Percentiles rank a stretch among this genome's conserved stretches.
phyloP scores from a whole-genome alignment of 345 rosid genomes.

The Citrus reticulata region DNA sequence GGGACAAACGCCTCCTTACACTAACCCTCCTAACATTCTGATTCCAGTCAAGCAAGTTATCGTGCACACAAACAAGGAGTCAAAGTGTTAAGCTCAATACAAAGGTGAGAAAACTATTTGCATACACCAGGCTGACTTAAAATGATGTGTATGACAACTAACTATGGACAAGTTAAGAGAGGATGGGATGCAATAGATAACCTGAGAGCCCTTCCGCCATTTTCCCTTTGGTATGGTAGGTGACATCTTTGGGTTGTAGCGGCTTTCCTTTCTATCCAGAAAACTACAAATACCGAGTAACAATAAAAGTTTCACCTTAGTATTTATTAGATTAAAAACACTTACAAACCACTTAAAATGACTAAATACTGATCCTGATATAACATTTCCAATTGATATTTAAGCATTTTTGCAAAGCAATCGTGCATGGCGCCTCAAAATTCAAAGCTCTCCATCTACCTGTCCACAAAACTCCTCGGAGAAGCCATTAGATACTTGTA shows the following conservation, averaged over 20 bases:
- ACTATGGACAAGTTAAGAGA: neutral
- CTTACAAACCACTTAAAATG: slow-evolving; percentile 9
- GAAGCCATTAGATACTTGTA: slow-evolving; percentile 81
- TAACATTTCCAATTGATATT: neutral
- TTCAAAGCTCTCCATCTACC: slow-evolving; percentile 55
- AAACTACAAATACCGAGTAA: slow-evolving; percentile 46
- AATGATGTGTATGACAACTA: neutral
- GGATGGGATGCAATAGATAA: slow-evolving; percentile 20
- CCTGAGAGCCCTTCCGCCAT: slow-evolving; percentile 99
- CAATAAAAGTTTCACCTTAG: neutral
- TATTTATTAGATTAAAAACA: neutral
- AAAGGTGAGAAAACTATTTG: neutral
- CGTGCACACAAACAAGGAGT: neutral
- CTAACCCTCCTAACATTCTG: neutral
- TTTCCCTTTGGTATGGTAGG: slow-evolving; percentile 51
- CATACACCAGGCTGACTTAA: neutral
- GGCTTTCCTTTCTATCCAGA: slow-evolving; percentile 61
- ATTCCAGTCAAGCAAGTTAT: neutral
- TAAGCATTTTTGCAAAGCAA: slow-evolving; percentile 11
- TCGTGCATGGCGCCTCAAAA: slow-evolving; percentile 35
- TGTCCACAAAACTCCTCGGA: slow-evolving; percentile 84
- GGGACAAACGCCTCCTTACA: too few species aligned
- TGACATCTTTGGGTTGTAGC: slow-evolving; percentile 72
- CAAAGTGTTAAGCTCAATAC: neutral
- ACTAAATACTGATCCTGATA: slow-evolving; percentile 13